These are phyloP conservation scores for Fusarium pseudocircinatum DNA, from an alignment of 2,329 filamentous ascomycete species.

Conservation along the genomic window DNA sequence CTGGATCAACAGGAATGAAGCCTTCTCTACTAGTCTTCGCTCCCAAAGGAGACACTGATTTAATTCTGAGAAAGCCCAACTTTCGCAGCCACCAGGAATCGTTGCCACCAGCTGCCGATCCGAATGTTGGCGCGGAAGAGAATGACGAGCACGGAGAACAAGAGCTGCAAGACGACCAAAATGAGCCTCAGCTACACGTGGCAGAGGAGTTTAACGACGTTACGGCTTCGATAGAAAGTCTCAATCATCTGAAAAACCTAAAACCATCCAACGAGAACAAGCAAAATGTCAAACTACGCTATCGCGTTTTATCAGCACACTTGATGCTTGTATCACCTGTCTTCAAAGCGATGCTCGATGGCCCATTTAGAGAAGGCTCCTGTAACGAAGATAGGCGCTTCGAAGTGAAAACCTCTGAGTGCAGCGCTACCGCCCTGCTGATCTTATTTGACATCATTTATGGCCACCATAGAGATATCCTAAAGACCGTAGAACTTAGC, in stretches of 20 bases:
- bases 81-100: neutral
- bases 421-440: conserved; percentile 31
- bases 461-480: conserved; percentile 28
- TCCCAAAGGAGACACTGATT: neutral
- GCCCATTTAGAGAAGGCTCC: accelerated
- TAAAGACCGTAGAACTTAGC: neutral
- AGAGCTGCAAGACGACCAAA: neutral
- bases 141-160: too few species aligned
- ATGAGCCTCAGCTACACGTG: accelerated
- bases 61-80: neutral
- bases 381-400: accelerated
- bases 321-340: neutral
- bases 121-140: accelerated
- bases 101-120: accelerated
- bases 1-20: neutral
- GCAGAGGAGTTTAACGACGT: neutral
- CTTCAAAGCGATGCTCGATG: neutral
- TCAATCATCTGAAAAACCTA: neutral
- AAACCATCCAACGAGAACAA: accelerated
- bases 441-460: conserved; percentile 41
- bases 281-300: neutral
- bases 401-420: neutral
- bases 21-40: neutral
- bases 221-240: accelerated
- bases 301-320: neutral